Percentiles rank a stretch among this genome's conserved stretches.
phyloP scores from a whole-genome alignment of 345 rosid species.

The Pistacia integerrima region DNA sequence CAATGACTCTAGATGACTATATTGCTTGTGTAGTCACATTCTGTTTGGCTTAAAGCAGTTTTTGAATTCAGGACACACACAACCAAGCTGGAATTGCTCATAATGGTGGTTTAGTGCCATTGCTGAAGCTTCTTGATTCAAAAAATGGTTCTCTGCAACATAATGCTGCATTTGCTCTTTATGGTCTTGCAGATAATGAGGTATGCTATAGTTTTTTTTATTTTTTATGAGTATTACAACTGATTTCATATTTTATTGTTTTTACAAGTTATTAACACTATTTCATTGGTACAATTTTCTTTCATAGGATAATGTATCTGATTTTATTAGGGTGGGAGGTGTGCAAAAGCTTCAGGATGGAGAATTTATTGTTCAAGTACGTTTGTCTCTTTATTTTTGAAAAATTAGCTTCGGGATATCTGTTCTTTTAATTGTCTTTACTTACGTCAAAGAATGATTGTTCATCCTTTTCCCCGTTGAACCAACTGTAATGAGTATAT shows the following conservation, averaged over 20 bases:
- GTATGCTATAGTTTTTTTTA: conserved; percentile 36
- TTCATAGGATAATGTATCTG: conserved; percentile 86
- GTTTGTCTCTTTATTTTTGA: conserved; percentile 22
- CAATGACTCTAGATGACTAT: not conserved
- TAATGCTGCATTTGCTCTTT: conserved; percentile 98
- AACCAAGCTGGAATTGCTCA: conserved; percentile 98
- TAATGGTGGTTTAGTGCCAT: conserved; percentile 87
- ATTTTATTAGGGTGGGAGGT: conserved; percentile 97
- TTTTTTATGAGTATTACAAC: conserved; percentile 21
- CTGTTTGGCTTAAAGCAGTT: conserved; percentile 9
- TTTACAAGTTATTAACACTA: conserved; percentile 12
- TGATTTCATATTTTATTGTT: conserved; percentile 21
- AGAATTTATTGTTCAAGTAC: conserved; percentile 92
- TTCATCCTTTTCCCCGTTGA: conserved; percentile 19
- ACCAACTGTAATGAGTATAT: conserved; percentile 1
- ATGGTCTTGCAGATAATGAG: conserved; percentile 99
- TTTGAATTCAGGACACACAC: conserved; percentile 70
- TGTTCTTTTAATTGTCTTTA: not conserved
- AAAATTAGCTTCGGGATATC: not conserved
- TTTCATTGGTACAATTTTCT: conserved; percentile 27
- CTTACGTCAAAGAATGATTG: conserved; percentile 9
- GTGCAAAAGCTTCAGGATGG: conserved; percentile 96
- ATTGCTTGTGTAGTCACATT: not conserved
- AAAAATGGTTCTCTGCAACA: conserved; percentile 98
- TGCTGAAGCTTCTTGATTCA: conserved; percentile 93